Percentiles rank a stretch among this genome's conserved stretches.
Evolutionary conservation across 192 early-diverging fungal species (phyloP).

Genomic region (Thamnidium elegans): DNA sequence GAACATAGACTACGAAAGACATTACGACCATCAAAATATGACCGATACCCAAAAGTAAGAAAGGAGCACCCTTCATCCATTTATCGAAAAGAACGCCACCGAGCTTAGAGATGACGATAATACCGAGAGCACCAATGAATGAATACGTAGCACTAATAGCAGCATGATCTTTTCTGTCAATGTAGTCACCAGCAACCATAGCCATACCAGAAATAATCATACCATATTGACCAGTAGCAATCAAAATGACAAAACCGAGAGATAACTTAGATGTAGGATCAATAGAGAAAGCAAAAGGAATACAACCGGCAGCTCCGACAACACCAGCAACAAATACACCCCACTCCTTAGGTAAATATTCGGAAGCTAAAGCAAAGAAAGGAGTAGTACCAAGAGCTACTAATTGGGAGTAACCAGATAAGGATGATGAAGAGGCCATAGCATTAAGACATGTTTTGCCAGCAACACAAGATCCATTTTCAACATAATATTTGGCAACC

Average conservation of each 20-base stretch:
- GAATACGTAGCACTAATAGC: constrained; percentile 59
- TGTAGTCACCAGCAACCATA: constrained; percentile 50
- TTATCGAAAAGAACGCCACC: constrained; percentile 58
- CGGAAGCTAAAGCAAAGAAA: constrained; percentile 47
- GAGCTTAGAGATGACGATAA: constrained; percentile 59
- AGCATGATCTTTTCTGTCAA: constrained; percentile 52
- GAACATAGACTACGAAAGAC: constrained; percentile 26
- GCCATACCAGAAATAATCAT: constrained; percentile 65
- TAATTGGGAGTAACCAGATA: constrained; percentile 62
- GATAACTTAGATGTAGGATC: constrained; percentile 43
- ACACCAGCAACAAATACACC: constrained; percentile 47
- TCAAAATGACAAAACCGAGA: constrained; percentile 41
- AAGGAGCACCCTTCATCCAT: constrained; percentile 52
- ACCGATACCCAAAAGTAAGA: constrained; percentile 44
- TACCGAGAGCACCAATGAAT: constrained; percentile 62
- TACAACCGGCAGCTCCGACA: constrained; percentile 49
- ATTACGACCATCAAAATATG: constrained; percentile 35
- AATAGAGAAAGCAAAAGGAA: constrained; percentile 46
- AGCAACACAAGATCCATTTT: constrained; percentile 46
- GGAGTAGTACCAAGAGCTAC: constrained; percentile 63
- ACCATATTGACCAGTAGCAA: constrained; percentile 51
- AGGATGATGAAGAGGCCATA: constrained; percentile 26
- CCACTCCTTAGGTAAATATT: constrained; percentile 36
- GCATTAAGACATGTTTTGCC: constrained; percentile 28
- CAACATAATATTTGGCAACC: constrained; percentile 58